Evolutionary conservation across 1,284 basidiomycete genomes (phyloP).

Genomic region (Papiliotrema nemorosa): DNA sequence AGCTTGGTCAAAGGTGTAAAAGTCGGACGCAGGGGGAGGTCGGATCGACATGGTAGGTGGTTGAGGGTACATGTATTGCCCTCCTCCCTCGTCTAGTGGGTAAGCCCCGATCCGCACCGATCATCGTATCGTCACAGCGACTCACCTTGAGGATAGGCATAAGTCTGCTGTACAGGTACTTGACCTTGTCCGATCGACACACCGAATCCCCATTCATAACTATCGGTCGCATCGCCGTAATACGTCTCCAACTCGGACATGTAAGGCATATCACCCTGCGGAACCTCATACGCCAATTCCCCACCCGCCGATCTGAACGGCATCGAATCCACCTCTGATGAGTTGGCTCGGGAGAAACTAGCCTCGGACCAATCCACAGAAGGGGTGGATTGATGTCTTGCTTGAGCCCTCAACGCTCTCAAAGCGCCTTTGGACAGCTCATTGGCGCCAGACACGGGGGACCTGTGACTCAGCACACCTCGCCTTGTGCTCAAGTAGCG

Average conservation of each 20-base stretch:
- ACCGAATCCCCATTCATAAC: not conserved
- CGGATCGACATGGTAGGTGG: constrained; percentile 3
- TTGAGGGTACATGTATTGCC: constrained; percentile 11
- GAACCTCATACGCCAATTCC: not conserved
- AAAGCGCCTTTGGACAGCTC: constrained; percentile 37
- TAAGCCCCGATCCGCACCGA: not conserved
- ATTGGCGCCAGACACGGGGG: constrained; percentile 7
- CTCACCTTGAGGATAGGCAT: constrained; percentile 1
- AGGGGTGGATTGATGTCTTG: constrained; percentile 14
- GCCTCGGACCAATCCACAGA: constrained; percentile 25
- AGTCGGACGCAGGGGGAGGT: constrained; percentile 11
- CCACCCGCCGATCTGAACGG: not conserved
- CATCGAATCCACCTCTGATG: not conserved
- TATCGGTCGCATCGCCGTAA: not conserved
- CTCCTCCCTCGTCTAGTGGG: not conserved
- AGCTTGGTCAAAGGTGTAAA: constrained; percentile 26
- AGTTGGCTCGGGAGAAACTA: constrained; percentile 12
- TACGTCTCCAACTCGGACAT: not conserved
- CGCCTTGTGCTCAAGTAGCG: no score
- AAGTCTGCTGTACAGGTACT: not conserved
- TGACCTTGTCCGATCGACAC: not conserved
- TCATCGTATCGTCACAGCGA: not conserved
- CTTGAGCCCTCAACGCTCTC: constrained; percentile 31
- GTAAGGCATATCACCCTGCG: not conserved
- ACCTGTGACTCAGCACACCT: no score